Base-by-base conservation (phyloP, 805 yeast genomes). In the Candida railenensis region DNA sequence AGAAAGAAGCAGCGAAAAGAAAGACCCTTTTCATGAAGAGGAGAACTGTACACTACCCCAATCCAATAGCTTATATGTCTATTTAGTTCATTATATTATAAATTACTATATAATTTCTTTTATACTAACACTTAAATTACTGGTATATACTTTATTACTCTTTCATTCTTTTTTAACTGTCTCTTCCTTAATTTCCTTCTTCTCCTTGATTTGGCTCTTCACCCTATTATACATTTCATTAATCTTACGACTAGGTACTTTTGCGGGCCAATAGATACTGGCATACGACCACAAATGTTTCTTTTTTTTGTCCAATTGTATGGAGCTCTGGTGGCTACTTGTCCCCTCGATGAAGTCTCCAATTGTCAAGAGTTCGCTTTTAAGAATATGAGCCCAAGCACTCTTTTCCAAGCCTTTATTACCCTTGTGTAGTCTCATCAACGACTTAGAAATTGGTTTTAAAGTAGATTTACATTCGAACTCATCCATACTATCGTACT, bases 221-320 rank as follows among this genome's bases (percentile, higher is more conserved):
- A 83, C 66, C 65, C 84, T 81, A 50, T 69, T 74, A 64, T 88
- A 90, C 96, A 90, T 89, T 25, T 80, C 83, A 58, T 77, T 75
- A 51, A 89, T 80, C 67, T 85, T 85, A 34, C 73, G 65, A 49
- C 92, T 84, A 37, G 86, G 81, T n/a, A 84, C 96, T 50, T 79
- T 78, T 3, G 82, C 87, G 2, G 97, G 97, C 97, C 97, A 89
- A 68, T 82, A 89, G 45, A 80, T 77, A 18, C 90, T 76, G 3
- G 94, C 89, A 62, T 85, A 89, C 25, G 87, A 79, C 96, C 97
- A 89, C 48, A 89, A 66, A 56, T 89, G 94, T 59, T 78, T 83
- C 47, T 73, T 70, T 48, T 69, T 55, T 57, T 73, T 77, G 4
- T 65, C 72, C 22, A 15, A 8, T 7, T 22, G 30, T 8, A 18